phyloP scores from a whole-genome alignment of 202 grass and related monocot species.

The Brachypodium distachyon region DNA sequence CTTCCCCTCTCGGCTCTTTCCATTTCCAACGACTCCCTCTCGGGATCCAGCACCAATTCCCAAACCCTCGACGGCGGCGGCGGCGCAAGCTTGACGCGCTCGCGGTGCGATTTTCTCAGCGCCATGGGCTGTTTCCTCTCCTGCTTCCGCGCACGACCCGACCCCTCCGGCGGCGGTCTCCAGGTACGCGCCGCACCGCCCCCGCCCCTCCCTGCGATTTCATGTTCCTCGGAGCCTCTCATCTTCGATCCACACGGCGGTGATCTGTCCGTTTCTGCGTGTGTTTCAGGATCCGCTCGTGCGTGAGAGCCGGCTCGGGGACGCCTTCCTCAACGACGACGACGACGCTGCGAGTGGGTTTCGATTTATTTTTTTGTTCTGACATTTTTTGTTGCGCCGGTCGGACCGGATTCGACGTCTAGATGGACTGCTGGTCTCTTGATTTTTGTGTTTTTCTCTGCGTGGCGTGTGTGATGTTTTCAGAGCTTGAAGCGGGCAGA shows the following conservation, averaged over 20 bases:
- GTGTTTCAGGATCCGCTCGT: slow-evolving; percentile 44
- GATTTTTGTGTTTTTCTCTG: not conserved
- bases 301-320: slow-evolving; percentile 19
- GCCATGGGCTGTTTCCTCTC: slow-evolving; percentile 80
- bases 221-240: not conserved
- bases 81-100: not conserved
- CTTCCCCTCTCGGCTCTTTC: not conserved
- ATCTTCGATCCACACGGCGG: not conserved
- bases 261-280: not conserved
- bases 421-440: not conserved
- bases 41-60: not conserved
- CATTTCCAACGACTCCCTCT: not conserved
- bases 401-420: not conserved
- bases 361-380: not conserved
- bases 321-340: slow-evolving; percentile 19
- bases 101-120: not conserved
- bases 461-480: not conserved
- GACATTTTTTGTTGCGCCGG: not conserved
- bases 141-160: slow-evolving; percentile 41
- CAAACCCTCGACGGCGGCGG: not conserved
- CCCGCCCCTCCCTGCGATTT: not conserved
- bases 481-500: not conserved
- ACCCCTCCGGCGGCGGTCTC: not conserved
- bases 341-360: not conserved
- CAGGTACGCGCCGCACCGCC: not conserved